Evolutionary conservation across 352 stramenopile genomes (phyloP), one percentile per base, ranked within the genome.

Genomic region (Phytopythium sindhum): DNA sequence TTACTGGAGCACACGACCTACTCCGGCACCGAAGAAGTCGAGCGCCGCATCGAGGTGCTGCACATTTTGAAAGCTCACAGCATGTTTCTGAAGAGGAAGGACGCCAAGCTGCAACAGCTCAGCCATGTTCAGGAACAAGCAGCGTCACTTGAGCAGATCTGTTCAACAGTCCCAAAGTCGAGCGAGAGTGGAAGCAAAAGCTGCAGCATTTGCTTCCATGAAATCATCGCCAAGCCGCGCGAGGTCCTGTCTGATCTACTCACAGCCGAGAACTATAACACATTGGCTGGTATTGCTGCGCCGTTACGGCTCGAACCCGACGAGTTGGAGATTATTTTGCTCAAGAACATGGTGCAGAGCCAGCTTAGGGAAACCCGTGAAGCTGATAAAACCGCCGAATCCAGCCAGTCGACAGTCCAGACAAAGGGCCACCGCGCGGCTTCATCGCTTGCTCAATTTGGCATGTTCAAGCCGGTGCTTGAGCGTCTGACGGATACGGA

Each of bases 251-350:
- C 77, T 19, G 56, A 65, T 24, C 35, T 88, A 10, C 55, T 89
- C 39, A 80, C 53, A 0, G 80, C 72, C 15, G 65, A 80, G 19
- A 92, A 82, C 57, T 84, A 90, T 41, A 69, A 56, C 37, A 60
- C 68, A 33, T 65, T 92, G 44, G 71, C 84, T 29, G 73, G 75
- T 10, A 65, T 92, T 14, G 72, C 64, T 10, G 62, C 69, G 19
- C 81, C 84, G 23, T 68, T 94, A 55, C 77, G 75, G 19, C 63
- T 94, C 11, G 69, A 93, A 23, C 68, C 77, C 1, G 82, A 94
- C 57, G 82, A 94, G 56, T 29, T 91, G 21, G 73, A 89, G 60
- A 93, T 94, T 72, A 52, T 91, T 31, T 64, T 92, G 23, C 55
- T 94, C 14, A 91, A 91, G 56, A 88, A 81, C 45, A 78, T 91